Base-by-base conservation (phyloP, 2,329 filamentous ascomycete species). In the Talaromyces atroroseus region DNA sequence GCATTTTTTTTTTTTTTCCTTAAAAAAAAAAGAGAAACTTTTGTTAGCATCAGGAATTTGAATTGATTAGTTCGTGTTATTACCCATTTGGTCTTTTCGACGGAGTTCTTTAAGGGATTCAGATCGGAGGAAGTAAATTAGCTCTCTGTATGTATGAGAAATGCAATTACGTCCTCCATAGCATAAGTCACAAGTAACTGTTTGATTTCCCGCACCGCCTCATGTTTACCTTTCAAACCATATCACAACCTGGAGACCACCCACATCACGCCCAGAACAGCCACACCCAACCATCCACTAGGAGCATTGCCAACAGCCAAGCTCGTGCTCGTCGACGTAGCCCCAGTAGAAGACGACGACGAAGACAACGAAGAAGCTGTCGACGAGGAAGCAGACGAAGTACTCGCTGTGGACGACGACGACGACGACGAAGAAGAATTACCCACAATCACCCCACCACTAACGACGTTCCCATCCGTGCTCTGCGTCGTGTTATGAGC, bases 11-110 rank as follows among this genome's bases (percentile, higher is more conserved):
- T 29, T 11, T 29, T 29, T 8, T 26, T 26, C 42, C 26, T 40
- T 8, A 26, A 42, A 12, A 2, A 10, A 44, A 2, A 49, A 29
- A 21, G n/a, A 24, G n/a, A 29, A 18, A 48, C 10, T 2, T 32
- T 21, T 18, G 21, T 56, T 58, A 52, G 49, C 54, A 49, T 57
- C 55, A 57, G 55, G 49, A 57, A n/a, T 49, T 57, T 45, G 55
- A 57, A 52, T 57, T 36, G 46, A 54, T 44, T 44, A 44, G 40
- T 44, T 44, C 40, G 23, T 23, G 40, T 44, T 54, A 44, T 53
- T 56, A 52, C 54, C 54, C 42, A 52, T 52, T 56, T 52, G 54
- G 45, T 52, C 42, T 56, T 57, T 56, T 49, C 38, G 38, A 42
- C 20, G 55, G 55, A 53, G 55, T 45, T 38, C 14, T 49, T n/a